phyloP scores from a whole-genome alignment of 2,329 filamentous ascomycete species.

The Fusarium pilosicola region DNA sequence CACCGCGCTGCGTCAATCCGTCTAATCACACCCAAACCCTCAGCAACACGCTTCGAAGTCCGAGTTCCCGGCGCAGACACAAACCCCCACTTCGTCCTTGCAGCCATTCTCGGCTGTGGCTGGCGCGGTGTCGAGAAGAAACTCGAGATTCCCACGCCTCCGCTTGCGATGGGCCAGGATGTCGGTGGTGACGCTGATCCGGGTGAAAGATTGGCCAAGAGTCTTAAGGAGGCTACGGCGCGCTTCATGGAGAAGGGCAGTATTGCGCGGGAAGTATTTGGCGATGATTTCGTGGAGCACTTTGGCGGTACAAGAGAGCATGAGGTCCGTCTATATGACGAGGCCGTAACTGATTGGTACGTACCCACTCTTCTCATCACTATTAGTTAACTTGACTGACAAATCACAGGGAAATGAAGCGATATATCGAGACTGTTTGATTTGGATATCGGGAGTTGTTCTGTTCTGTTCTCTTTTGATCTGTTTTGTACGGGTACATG shows the following conservation, averaged over 20 bases:
- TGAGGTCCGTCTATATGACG: constrained; percentile 90
- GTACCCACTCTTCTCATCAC: constrained; percentile 48
- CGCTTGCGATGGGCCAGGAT: constrained; percentile 85
- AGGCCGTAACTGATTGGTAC: constrained; percentile 96
- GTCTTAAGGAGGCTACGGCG: constrained; percentile 82
- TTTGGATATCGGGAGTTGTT: constrained; percentile 24
- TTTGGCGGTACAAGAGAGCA: constrained; percentile 93
- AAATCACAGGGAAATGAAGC: constrained; percentile 72
- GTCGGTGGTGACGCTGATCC: constrained; percentile 77
- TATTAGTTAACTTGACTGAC: constrained; percentile 16
- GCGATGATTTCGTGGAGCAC: constrained; percentile 95
- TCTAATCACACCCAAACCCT: constrained; percentile 86
- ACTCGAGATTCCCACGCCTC: constrained; percentile 81
- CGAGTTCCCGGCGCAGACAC: constrained; percentile 94
- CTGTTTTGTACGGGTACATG: constrained; percentile 13
- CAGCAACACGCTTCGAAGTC: constrained; percentile 91
- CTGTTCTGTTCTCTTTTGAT: constrained; percentile 2
- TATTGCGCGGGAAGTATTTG: constrained; percentile 92
- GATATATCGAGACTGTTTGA: constrained; percentile 80
- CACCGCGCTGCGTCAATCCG: constrained; percentile 93
- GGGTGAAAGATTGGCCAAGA: constrained; percentile 84
- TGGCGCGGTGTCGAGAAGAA: constrained; percentile 95
- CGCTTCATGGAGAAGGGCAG: constrained; percentile 82
- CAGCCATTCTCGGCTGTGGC: constrained; percentile 86
- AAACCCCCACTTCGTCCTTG: constrained; percentile 87